Base-by-base conservation (phyloP, 257 asterid genomes). In the Nicotiana attenuata region DNA sequence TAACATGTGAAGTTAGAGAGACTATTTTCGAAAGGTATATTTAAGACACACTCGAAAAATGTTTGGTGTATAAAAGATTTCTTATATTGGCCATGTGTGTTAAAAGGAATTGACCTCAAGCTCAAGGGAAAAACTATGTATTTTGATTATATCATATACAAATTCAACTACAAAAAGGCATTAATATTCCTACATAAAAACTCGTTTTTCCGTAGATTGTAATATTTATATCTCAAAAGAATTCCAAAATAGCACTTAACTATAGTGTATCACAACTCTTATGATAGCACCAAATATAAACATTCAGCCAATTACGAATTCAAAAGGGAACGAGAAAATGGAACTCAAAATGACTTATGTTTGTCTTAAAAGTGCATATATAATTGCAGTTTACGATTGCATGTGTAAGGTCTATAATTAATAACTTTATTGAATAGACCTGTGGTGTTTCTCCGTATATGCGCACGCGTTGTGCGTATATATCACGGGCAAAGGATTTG, bases 1-100 rank as follows among this genome's bases (percentile, higher is more conserved):
- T 7, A 1, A 1, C 41, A 5, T 33, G 1, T 33, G 0, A 33
- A 33, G 1, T 1, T 33, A 5, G 1, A 33, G 0, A 33, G 1
- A 0, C 0, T 7, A 6, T 38, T 38, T 38, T 1, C 10, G 2
- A 38, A 38, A 7, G 8, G 0, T 38, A 1, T 38, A 38, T 1
- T 2, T 38, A 1, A 38, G 2, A 38, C 10, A 7, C 45, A 7
- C 8, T 38, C 10, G 2, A 38, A 38, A 38, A 7, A 38, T 7
- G 2, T 38, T 38, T 38, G 45, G 45, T 7, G 45, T 8, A 2
- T 38, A 7, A 7, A 38, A 1, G 45, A 38, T 38, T 38, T 2
- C 47, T 1, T 41, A 2, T 7, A 41, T 1, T 41, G 7, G 9
- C 6, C 2, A 35, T 38, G 1, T 41, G 50, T 41, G 3, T 41